Evolutionary conservation across 164 flowering plant species (phyloP), one percentile per base, ranked within the genome.

Genomic region (Sextonia rubra): DNA sequence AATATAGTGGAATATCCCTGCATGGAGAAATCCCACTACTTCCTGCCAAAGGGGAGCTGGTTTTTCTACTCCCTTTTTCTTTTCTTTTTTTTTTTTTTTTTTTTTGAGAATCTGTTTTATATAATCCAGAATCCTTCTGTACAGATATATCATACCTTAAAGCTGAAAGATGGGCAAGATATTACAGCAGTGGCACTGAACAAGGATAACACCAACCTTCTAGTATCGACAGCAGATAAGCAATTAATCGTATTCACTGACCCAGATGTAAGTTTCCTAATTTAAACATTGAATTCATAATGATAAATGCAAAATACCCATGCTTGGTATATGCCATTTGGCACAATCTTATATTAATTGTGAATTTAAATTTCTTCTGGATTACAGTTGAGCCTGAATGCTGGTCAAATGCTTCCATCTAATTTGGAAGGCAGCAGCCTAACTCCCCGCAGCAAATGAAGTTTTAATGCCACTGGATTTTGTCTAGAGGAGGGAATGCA

Each of bases 351-450:
- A 14, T 27, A 29, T 64, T 27, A 27, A 14, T 12, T 29, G 44
- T 7, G n/a, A 64, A 27, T 64, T 27, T 9, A 5, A 14, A 64
- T 17, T 62, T 25, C 12, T 64, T 22, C 15, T 18, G 37, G 47
- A 25, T 68, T 86, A 80, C 88, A 95, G 99, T 85, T 95, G 85
- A 95, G 98, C 84, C 81, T 89, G 81, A 93, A 88, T 81, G 97
- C 89, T 69, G 98, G 93, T 87, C 96, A 88, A 29, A 91, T 93
- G 97, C 98, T 93, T 72, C 92, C 89, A 84, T 93, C 91, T 75
- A 96, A 97, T 22, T 89, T 93, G 96, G 97, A 92, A 86, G 94
- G 97, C 47, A 93, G 91, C 62, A 93, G 92, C 29, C 85, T 88
- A 14, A 88, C 89, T 66, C 94, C 97, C 70, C 90, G 87, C 24